phyloP scores from a whole-genome alignment of 73 alveolate genomes.

The Tetrahymena elliotti region DNA sequence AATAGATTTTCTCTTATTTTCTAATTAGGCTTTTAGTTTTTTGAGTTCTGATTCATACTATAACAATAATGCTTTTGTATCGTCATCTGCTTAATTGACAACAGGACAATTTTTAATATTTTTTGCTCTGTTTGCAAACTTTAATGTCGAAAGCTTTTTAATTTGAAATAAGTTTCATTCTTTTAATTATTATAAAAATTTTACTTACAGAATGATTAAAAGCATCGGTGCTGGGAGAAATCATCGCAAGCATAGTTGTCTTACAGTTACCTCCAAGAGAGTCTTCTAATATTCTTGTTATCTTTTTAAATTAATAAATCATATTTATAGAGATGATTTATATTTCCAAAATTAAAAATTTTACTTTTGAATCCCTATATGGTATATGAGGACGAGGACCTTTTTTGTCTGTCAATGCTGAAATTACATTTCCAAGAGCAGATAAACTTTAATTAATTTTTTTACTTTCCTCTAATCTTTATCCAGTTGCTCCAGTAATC shows the following conservation, averaged over 20 bases:
- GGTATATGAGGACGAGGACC: conserved; percentile 68
- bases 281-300: conserved; percentile 77
- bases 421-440: conserved; percentile 78
- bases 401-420: conserved; percentile 61
- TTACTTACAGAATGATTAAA: not conserved
- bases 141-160: conserved; percentile 75
- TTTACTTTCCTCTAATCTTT: conserved; percentile 67
- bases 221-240: conserved; percentile 11
- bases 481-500: conserved; percentile 67
- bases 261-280: conserved; percentile 82
- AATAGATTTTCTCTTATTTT: conserved; percentile 59
- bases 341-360: not conserved
- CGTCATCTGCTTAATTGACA: conserved; percentile 85
- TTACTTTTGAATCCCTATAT: conserved; percentile 72
- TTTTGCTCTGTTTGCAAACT: conserved; percentile 98
- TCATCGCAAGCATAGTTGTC: conserved; percentile 49
- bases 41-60: conserved; percentile 94
- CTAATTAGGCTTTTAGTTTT: conserved; percentile 88
- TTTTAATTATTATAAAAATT: no score
- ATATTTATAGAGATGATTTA: not conserved
- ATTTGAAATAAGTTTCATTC: not conserved
- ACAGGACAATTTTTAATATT: conserved; percentile 92
- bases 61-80: conserved; percentile 87
- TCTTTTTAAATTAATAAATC: conserved; percentile 3
- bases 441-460: conserved; percentile 70